Evolutionary conservation across 345 rosid species (phyloP), one percentile per base, ranked within the genome.

Genomic region (Raphanus raphanistrum): DNA sequence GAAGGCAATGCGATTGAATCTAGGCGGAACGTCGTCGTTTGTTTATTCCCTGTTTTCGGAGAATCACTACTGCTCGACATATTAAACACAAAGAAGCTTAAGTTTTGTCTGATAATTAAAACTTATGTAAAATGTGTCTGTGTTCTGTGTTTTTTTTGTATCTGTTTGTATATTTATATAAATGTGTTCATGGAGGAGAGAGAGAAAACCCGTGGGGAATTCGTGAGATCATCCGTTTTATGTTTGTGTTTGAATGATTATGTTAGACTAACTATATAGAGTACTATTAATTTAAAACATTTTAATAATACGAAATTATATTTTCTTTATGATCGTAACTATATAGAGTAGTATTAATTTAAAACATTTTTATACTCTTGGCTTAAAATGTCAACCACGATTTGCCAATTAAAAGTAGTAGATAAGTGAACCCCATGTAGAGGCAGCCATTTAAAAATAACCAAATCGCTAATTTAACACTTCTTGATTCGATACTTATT

Each of bases 321-420:
- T 28, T 69, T 52, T 15, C 12, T 55, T 71, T 36, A 63, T 63
- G 13, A 33, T 69, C 0, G 15, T 70, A 38, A 5, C 50, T 43
- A 3, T n/a, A 29, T 71, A n/a, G n/a, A n/a, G 29, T 66, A 29
- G 76, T 70, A 71, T 36, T 26, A 26, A 5, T 71, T 41, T 13
- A 21, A 33, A 13, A 58, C 7, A 4, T 26, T 72, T 63, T 11
- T 72, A 16, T 45, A 76, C 29, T 43, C 67, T 43, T 59, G 28
- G 60, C 35, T 67, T 76, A 32, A 61, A 35, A 63, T 76, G 80
- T 77, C 81, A 78, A 78, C 50, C 50, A 64, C 29, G 70, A 41
- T 64, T 64, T 71, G 75, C 43, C 21, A 65, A 77, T 64, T 65
- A 28, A 58, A 70, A 68, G n/a, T n/a, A 57, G 55, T 26, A 72